Evolutionary conservation across 2,329 filamentous ascomycete species (phyloP), one percentile per base, ranked within the genome.

Genomic region (Emmonsia crescens): DNA sequence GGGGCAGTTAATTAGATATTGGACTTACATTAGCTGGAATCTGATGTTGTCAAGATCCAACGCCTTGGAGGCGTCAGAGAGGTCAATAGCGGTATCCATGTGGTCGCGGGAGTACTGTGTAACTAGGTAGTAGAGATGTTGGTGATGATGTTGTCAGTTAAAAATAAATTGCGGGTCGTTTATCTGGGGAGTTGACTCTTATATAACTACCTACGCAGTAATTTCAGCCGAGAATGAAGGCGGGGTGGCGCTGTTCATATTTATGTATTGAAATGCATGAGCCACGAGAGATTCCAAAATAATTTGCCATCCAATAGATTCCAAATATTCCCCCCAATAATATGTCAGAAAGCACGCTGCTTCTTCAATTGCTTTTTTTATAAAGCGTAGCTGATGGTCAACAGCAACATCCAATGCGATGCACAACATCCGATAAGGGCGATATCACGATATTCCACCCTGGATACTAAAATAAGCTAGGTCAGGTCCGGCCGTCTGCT

Each of bases 21-120:
- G n/a, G 52, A 75, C 84, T 76, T 77, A 95, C 92, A 96, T 95
- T 65, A 96, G 79, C 76, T 96, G 91, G 76, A 91, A 96, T 65
- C 94, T 89, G 74, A 97, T 99, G 72, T 94, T 91, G 65, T 85
- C 83, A 57, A 99, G 83, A 73, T 97, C 92, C 70, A 99, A 80
- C 19, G 93, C 92, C 79, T 90, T 89, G 67, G 85, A 85, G 71
- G 87, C 84, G 76, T 97, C 89, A 46, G 86, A 89, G 64, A 96
- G 85, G 74, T 96, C 91, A 71, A 97, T 91, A 56, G 91, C 85
- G 21, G 89, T 82, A 74, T 99, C 94, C 94, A 99, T 99, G 60
- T 65, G 76, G 69, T 38, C 60, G 36, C 27, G n/a, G 21, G 5
- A 31, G 24, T 14, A 42, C 55, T 27, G 38, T 42, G 21, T 8